A percentile compares a stretch with the other conserved stretches of the same genome.
phyloP scores from a whole-genome alignment of 345 rosid genomes.

The rapeseed (Brassica napus) region Da-Ae NC_063434.1:28130001-28130500 shows the following conservation, averaged over 20 bases:
- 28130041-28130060: not conserved
- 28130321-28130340: not conserved
- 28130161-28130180: not conserved
- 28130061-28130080: not conserved
- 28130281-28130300: not conserved
- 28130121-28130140: not conserved
- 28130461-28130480: not conserved
- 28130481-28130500: not conserved
- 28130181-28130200: not conserved
- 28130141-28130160: not conserved
- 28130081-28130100: not conserved
- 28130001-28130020: not conserved
- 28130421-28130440: not conserved
- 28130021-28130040: not conserved
- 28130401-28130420: slow-evolving; percentile 9
- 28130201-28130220: not conserved
- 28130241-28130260: not conserved
- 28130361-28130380: not conserved
- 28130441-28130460: not conserved
- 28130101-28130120: not conserved
- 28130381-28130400: not conserved
- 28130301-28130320: not conserved
- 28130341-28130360: not conserved
- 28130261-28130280: not conserved
- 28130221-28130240: not conserved